Evolutionary conservation across 768 basidiomycete genomes (phyloP).

Genomic region (Tephrocybe sp.): DNA sequence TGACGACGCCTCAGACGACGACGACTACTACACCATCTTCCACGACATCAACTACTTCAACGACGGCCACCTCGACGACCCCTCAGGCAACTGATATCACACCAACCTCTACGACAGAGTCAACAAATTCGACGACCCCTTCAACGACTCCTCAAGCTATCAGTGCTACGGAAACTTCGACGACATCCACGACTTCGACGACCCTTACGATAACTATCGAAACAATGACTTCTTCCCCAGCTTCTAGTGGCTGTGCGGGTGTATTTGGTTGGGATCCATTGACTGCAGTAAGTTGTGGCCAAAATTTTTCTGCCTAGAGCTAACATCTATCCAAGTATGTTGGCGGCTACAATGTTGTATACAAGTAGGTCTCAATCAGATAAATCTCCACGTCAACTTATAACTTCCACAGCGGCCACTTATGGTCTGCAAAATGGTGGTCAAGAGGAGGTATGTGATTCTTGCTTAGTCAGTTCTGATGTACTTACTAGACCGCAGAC

Average conservation of each 20-base stretch:
- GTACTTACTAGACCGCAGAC: neutral
- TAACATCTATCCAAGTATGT: constrained; percentile 2
- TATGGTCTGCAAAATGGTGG: constrained; percentile 16
- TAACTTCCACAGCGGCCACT: neutral
- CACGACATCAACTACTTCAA: neutral
- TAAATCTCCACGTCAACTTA: neutral
- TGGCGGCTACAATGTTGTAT: neutral
- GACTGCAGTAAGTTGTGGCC: neutral
- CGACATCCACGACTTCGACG: neutral
- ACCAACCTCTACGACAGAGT: neutral
- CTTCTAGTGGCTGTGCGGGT: constrained; percentile 2
- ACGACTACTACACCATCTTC: no score
- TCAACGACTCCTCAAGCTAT: neutral
- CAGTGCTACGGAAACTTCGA: no score
- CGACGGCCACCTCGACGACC: neutral
- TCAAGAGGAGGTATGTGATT: constrained; percentile 9
- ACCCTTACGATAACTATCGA: neutral
- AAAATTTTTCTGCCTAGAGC: neutral
- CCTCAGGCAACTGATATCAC: neutral
- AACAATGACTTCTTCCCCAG: neutral
- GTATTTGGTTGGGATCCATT: constrained; percentile 1
- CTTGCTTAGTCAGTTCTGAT: neutral
- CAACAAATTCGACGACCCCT: constrained; percentile 1
- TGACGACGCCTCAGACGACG: neutral
- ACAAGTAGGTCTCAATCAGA: neutral